These are phyloP conservation scores for Spinacia oleracea DNA, from an alignment of 179 eudicot genomes.

Conservation along the genomic window DNA sequence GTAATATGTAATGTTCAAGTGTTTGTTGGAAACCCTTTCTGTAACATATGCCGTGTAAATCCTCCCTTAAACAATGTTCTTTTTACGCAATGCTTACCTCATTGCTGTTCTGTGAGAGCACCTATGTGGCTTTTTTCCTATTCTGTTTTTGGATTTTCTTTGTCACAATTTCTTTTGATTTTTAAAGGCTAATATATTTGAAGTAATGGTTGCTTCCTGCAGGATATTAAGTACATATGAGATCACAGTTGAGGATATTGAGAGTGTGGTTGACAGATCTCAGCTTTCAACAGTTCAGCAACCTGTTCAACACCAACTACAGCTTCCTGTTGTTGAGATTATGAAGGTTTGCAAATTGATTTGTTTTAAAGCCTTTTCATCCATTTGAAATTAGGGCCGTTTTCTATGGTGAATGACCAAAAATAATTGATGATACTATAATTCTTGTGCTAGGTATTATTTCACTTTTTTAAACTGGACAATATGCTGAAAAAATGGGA, in stretches of 20 bases:
- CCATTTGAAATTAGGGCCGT: neutral
- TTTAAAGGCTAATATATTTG: constrained; percentile 2
- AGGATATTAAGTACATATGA: constrained; percentile 88
- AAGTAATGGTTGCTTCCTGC: constrained; percentile 26
- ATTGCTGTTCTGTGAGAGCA: neutral
- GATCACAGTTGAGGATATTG: constrained; percentile 76
- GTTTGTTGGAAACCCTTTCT: neutral
- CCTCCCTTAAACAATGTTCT: neutral
- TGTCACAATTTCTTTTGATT: neutral
- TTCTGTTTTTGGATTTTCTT: neutral
- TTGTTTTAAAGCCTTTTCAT: neutral
- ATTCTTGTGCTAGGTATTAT: neutral
- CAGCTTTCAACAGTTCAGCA: constrained; percentile 56
- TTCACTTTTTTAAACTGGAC: neutral
- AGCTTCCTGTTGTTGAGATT: constrained; percentile 85
- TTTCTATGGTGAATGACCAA: constrained; percentile 3
- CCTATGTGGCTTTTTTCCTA: neutral
- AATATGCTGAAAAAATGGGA: neutral
- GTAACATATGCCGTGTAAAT: neutral
- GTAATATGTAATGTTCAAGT: neutral
- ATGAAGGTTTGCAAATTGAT: constrained; percentile 58
- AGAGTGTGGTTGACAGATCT: constrained; percentile 52
- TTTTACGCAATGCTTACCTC: neutral
- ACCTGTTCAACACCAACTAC: constrained; percentile 74
- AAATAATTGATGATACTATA: neutral